Conservation (phyloP, 1,284 basidiomycete genomes). For the Takashimella tepidaria region DNA sequence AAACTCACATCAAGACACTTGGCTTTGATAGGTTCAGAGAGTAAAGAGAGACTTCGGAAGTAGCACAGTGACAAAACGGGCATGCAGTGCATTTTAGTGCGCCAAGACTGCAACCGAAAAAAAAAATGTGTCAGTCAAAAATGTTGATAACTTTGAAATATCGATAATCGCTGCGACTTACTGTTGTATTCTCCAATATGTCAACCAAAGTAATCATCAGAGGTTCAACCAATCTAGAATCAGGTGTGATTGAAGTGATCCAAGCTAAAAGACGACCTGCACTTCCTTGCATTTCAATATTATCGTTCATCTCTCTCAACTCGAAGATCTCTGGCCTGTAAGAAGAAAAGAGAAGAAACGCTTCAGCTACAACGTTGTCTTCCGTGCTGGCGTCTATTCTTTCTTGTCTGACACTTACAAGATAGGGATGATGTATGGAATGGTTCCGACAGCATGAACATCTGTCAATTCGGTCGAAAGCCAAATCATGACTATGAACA, state of each 20-base stretch:
- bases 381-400: background rate
- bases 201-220: slow-evolving; percentile 46
- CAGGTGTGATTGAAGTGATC: slow-evolving; percentile 50
- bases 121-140: background rate
- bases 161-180: slow-evolving; percentile 20
- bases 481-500: slow-evolving; percentile 61
- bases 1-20: slow-evolving; percentile 64
- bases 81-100: slow-evolving; percentile 51
- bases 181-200: slow-evolving; percentile 46
- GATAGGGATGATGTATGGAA: slow-evolving; percentile 69
- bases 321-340: slow-evolving; percentile 48
- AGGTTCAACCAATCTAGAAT: slow-evolving; percentile 48
- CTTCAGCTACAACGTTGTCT: no score
- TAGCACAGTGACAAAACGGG: slow-evolving; percentile 48
- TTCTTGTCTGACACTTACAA: slow-evolving; percentile 56
- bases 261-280: slow-evolving; percentile 48
- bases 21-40: slow-evolving; percentile 61
- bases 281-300: slow-evolving; percentile 46
- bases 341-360: no score
- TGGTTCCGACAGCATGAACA: slow-evolving; percentile 64
- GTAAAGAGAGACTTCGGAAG: slow-evolving; percentile 64
- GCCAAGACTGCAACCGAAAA: slow-evolving; percentile 50
- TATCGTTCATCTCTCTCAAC: slow-evolving; percentile 48
- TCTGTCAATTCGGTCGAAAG: slow-evolving; percentile 66
- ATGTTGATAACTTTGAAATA: background rate